phyloP scores from a whole-genome alignment of 2,329 filamentous ascomycete species.

The Blumeria graminis region DNA sequence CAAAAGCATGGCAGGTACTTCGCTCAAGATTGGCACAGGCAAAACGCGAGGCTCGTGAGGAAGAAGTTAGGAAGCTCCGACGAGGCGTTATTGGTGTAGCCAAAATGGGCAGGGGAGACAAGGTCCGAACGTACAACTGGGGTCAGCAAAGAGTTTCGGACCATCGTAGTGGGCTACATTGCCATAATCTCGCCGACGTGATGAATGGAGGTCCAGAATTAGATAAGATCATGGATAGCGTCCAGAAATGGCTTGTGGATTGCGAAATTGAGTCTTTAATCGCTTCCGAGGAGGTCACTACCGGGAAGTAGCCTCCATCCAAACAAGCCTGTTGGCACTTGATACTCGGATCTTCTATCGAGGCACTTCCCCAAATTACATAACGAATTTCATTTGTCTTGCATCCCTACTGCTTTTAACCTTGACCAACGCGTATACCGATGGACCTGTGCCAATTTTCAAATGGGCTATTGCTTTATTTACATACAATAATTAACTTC shows the following conservation, averaged over 20 bases:
- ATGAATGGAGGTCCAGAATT: slow-evolving; percentile 38
- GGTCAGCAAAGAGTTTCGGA: slow-evolving; percentile 48
- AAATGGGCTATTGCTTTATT: no score
- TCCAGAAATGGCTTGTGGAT: slow-evolving; percentile 40
- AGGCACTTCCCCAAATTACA: no score
- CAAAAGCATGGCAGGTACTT: slow-evolving; percentile 66
- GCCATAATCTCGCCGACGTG: slow-evolving; percentile 40
- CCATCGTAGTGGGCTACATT: slow-evolving; percentile 41
- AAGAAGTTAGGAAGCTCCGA: slow-evolving; percentile 48
- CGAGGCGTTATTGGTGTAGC: slow-evolving; percentile 58
- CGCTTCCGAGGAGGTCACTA: slow-evolving; percentile 20
- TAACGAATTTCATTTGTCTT: no score
- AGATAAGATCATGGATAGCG: slow-evolving; percentile 43
- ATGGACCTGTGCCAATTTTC: no score
- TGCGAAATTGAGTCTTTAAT: slow-evolving; percentile 37
- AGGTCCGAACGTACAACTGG: slow-evolving; percentile 60
- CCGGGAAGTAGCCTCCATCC: not conserved
- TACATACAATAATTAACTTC: no score
- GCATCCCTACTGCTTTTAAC: no score
- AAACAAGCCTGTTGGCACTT: not conserved
- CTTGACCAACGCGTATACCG: no score
- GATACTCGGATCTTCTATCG: no score
- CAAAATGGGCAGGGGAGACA: slow-evolving; percentile 74
- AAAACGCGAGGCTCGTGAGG: slow-evolving; percentile 61
- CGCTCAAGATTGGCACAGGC: slow-evolving; percentile 61